phyloP scores from a whole-genome alignment of 1,139 yeast genomes.

The Magnusiomyces suaveolens region DNA sequence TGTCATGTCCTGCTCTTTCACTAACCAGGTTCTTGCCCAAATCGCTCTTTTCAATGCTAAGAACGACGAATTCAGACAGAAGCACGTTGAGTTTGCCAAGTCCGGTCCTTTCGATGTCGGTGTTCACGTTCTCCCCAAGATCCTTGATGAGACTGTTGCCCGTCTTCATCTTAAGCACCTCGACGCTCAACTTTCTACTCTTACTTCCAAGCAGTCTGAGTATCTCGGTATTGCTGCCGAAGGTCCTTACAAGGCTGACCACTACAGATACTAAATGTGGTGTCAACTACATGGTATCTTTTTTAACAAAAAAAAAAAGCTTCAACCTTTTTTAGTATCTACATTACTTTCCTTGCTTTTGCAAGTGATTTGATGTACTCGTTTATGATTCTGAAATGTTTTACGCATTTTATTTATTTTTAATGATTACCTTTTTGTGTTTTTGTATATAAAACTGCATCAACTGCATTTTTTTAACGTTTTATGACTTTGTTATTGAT shows the following conservation, averaged over 20 bases:
- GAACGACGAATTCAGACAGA: conserved; percentile 68
- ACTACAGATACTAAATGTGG: conserved; percentile 82
- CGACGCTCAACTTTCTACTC: conserved; percentile 78
- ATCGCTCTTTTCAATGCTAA: conserved; percentile 93
- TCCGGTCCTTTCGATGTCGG: conserved; percentile 86
- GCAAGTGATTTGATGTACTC: neutral
- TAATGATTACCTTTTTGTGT: neutral
- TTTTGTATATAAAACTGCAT: conserved; percentile 17
- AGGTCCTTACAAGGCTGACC: conserved; percentile 98
- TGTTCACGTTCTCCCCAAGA: conserved; percentile 96
- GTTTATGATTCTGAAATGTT: too few relatives aligned
- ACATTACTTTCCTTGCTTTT: neutral
- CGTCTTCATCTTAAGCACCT: conserved; percentile 93
- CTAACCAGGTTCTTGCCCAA: conserved; percentile 99
- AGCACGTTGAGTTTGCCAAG: conserved; percentile 85
- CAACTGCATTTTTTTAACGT: conserved; percentile 26
- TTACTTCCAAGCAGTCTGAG: conserved; percentile 78
- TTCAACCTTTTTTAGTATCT: too few relatives aligned
- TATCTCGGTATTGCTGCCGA: conserved; percentile 86
- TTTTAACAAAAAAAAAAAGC: too few relatives aligned
- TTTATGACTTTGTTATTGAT: conserved; percentile 3
- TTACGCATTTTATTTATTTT: conserved; percentile 1
- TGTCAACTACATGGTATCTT: conserved; percentile 43
- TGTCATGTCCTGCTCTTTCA: conserved; percentile 99
- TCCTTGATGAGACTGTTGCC: conserved; percentile 98